Conservation (phyloP, 2,329 filamentous ascomycete genomes). For the Fusarium clavum region DNA sequence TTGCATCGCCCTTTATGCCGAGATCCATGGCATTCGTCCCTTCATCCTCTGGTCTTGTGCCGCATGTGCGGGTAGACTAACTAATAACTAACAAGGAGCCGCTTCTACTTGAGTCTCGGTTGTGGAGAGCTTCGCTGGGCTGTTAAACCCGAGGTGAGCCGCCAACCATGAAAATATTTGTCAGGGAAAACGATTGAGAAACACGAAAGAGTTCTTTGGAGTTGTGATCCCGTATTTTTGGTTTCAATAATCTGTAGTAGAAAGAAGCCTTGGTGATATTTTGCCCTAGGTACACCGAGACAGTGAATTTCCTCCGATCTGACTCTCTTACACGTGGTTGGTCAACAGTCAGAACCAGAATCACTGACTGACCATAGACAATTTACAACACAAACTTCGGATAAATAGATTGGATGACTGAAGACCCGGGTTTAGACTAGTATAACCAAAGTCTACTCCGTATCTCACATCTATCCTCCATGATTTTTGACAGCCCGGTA, state of each 20-base stretch:
- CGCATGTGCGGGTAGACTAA: not conserved
- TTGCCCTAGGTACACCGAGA: not conserved
- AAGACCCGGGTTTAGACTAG: not conserved
- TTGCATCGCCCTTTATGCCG: slow-evolving; percentile 24
- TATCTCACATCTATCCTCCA: not conserved
- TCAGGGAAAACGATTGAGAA: not conserved
- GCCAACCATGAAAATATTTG: slow-evolving; percentile 8
- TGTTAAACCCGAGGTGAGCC: slow-evolving; percentile 34
- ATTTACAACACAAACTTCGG: not conserved
- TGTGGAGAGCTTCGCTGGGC: not conserved
- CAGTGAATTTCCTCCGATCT: not conserved
- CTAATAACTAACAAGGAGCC: not conserved
- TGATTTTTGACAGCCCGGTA: not conserved
- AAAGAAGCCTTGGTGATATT: not conserved
- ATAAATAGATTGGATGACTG: not conserved
- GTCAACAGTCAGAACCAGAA: not conserved
- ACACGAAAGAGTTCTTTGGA: not conserved
- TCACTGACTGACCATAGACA: not conserved
- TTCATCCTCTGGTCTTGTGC: not conserved
- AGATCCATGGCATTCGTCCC: slow-evolving; percentile 10
- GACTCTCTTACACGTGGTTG: not conserved
- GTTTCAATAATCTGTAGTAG: not conserved
- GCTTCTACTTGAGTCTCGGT: not conserved
- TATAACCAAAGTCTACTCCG: not conserved
- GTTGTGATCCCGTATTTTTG: not conserved